A percentile compares a stretch with the other conserved stretches of the same genome.
Conservation (phyloP, 805 yeast species). For the Monosporozyma unispora region DNA sequence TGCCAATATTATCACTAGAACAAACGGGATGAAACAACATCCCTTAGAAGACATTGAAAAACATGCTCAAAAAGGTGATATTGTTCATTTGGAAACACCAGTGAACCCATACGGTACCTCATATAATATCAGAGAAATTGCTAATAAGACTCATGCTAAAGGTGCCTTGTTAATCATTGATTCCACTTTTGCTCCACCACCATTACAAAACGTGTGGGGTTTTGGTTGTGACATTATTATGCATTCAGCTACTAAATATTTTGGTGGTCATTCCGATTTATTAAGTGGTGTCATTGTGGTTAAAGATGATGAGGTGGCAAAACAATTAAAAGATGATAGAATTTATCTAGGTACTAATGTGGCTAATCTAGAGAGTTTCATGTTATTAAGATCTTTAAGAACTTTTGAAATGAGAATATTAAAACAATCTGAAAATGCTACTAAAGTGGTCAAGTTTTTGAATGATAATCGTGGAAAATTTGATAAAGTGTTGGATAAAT, state of each 20-base stretch:
- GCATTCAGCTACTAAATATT: constrained; percentile 89
- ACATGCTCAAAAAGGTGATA: constrained; percentile 48
- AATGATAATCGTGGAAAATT: constrained; percentile 39
- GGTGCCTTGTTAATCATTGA: constrained; percentile 76
- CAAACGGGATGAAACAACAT: constrained; percentile 45
- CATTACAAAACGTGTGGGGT: constrained; percentile 69
- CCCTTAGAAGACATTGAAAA: constrained; percentile 44
- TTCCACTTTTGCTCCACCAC: constrained; percentile 92
- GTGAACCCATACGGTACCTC: constrained; percentile 74
- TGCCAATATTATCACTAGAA: constrained; percentile 51
- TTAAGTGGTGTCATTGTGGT: constrained; percentile 73
- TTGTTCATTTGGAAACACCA: constrained; percentile 81
- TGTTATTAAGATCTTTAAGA: constrained; percentile 70
- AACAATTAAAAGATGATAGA: constrained; percentile 51
- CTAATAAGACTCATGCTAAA: constrained; percentile 60
- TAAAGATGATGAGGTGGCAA: constrained; percentile 40
- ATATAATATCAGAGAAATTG: constrained; percentile 52
- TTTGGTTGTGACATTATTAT: constrained; percentile 80
- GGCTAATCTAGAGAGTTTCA: constrained; percentile 66
- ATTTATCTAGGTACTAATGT: constrained; percentile 68
- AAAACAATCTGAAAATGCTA: constrained; percentile 57
- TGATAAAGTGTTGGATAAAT: constrained; percentile 37
- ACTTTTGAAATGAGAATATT: constrained; percentile 66
- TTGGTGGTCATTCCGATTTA: constrained; percentile 90
- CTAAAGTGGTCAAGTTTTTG: constrained; percentile 51